Conservation (phyloP, 1,139 yeast species). For the Suhomyces wounanorum region DNA sequence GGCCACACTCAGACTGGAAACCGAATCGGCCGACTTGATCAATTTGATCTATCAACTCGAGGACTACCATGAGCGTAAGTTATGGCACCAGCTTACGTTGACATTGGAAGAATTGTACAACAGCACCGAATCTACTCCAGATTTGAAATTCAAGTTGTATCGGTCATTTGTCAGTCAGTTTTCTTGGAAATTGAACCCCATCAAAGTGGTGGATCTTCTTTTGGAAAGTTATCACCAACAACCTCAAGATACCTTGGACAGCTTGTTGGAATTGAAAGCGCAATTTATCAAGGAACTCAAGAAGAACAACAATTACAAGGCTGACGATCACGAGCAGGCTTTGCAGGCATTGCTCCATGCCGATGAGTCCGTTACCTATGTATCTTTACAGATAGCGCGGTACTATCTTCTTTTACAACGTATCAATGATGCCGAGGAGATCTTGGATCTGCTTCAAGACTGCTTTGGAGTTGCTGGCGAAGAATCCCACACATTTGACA, state of each 20-base stretch:
- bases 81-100: constrained; percentile 76
- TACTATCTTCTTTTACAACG: constrained; percentile 61
- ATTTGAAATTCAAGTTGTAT: constrained; percentile 60
- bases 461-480: constrained; percentile 36
- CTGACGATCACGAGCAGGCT: constrained; percentile 31
- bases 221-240: constrained; percentile 49
- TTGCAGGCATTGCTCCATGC: constrained; percentile 39
- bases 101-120: constrained; percentile 62
- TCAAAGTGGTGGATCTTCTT: constrained; percentile 76
- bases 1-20: constrained; percentile 68
- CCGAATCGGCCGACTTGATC: constrained; percentile 63
- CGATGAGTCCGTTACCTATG: constrained; percentile 54
- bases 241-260: constrained; percentile 55
- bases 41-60: constrained; percentile 74
- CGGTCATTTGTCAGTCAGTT: constrained; percentile 70
- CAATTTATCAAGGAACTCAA: constrained; percentile 45
- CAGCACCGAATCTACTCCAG: constrained; percentile 33
- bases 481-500: constrained; percentile 50
- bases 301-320: constrained; percentile 26
- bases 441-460: constrained; percentile 62
- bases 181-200: constrained; percentile 71
- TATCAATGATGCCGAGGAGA: constrained; percentile 63
- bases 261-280: constrained; percentile 53
- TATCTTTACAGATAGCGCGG: constrained; percentile 78
- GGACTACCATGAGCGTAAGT: constrained; percentile 82